phyloP scores from a whole-genome alignment of 768 basidiomycete genomes.

The Mycena kentingensis region DNA sequence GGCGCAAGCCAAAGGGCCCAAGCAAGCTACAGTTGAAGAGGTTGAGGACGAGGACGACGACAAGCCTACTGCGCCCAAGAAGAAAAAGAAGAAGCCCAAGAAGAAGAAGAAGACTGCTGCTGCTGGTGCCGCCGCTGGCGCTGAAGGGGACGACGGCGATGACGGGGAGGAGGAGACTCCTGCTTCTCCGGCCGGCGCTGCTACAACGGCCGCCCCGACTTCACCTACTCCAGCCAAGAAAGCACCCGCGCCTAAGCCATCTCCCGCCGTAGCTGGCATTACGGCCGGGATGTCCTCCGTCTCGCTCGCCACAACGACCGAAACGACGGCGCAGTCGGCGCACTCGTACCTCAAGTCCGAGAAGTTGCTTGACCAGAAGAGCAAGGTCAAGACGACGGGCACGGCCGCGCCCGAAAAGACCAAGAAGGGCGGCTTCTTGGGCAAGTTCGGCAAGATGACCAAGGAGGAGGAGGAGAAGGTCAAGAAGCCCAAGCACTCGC shows the following conservation, averaged over 20 bases:
- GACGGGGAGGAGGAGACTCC: slow-evolving; percentile 22
- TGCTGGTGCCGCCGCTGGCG: slow-evolving; percentile 28
- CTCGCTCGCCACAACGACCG: slow-evolving; percentile 45
- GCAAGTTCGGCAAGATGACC: slow-evolving; percentile 43
- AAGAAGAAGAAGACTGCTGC: slow-evolving; percentile 61
- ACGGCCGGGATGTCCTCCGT: slow-evolving; percentile 26
- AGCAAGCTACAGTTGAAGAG: slow-evolving; percentile 65
- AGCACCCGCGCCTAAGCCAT: slow-evolving; percentile 23
- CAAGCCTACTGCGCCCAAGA: slow-evolving; percentile 47
- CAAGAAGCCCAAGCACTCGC: slow-evolving; percentile 49
- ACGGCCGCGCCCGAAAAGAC: slow-evolving; percentile 46
- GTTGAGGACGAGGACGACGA: slow-evolving; percentile 69
- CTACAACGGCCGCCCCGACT: slow-evolving; percentile 23
- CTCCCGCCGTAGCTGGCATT: slow-evolving; percentile 6
- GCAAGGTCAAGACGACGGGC: slow-evolving; percentile 65
- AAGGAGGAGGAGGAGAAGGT: slow-evolving; percentile 43
- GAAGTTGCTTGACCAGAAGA: slow-evolving; percentile 50
- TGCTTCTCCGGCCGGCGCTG: slow-evolving; percentile 21
- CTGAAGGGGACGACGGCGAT: slow-evolving; percentile 20
- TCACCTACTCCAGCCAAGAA: slow-evolving; percentile 27
- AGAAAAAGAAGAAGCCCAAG: slow-evolving; percentile 77
- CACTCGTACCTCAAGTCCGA: slow-evolving; percentile 66
- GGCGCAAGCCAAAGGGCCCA: slow-evolving; percentile 32
- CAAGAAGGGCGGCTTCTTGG: slow-evolving; percentile 51
- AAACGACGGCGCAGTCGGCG: slow-evolving; percentile 64